Evolutionary conservation across 768 basidiomycete species (phyloP).

Genomic region (Termitomyces sp.): DNA sequence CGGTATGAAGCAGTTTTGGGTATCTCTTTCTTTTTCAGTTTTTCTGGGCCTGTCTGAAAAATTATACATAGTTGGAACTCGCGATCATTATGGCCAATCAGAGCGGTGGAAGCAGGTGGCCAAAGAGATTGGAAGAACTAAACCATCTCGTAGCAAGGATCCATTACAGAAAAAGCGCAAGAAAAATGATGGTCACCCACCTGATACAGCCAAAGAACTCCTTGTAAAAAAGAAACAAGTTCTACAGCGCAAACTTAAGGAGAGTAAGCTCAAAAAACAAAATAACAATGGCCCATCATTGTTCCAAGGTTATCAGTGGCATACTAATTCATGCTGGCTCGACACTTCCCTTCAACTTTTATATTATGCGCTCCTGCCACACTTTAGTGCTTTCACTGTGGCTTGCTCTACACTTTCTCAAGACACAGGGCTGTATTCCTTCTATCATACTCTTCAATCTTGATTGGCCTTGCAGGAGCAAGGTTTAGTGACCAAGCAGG

Average conservation of each 20-base stretch:
- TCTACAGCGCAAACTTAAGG: too few species aligned
- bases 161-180: constrained; percentile 9
- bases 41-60: too few species aligned
- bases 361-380: background rate
- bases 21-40: too few species aligned
- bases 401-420: too few species aligned
- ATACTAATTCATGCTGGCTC: background rate
- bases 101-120: constrained; percentile 22
- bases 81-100: constrained; percentile 18
- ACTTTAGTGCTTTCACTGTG: background rate
- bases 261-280: too few species aligned
- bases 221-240: background rate
- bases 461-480: background rate
- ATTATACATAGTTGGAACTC: too few species aligned
- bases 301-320: constrained; percentile 5
- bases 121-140: constrained; percentile 16
- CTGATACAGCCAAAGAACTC: constrained; percentile 4
- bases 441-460: background rate
- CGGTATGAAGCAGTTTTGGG: too few species aligned
- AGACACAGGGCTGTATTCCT: background rate
- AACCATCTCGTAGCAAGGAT: constrained; percentile 12
- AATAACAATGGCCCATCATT: too few species aligned
- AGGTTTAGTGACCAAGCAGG: background rate
- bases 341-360: constrained; percentile 4
- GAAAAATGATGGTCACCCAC: constrained; percentile 21